Base-by-base conservation (phyloP, 2,329 filamentous ascomycete genomes). In the Penicillium corylophilum region DNA sequence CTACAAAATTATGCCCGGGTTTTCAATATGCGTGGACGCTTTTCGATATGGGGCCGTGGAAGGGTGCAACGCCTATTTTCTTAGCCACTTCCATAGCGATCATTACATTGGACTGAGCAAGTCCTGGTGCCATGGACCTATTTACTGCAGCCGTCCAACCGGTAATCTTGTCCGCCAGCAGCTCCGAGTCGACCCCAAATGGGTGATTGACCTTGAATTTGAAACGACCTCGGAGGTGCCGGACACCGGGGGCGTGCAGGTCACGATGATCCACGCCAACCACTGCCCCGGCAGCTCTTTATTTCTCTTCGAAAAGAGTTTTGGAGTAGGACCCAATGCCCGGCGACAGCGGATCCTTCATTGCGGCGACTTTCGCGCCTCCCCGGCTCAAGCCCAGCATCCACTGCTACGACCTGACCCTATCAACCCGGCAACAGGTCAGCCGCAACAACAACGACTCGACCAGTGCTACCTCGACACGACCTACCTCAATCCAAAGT, bases 51-150 rank as follows among this genome's bases (percentile, higher is more conserved):
- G 94, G 2, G 90, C 92, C 4, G 90, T 99, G 0, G 82, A 95
- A 66, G 92, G 90, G 0, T 96, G 92, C 69, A 87, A 89, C 48
- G 94, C 93, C 1, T 99, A 99, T 68, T 99, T 99, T 61, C 80
- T 99, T 10, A 96, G 92, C 63, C 94, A 99, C 68, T 99, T 97
- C 61, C 94, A 99, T 71, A 96, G 91, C 64, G 94, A 99, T 68
- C 94, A 99, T 68, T 99, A 99, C 64, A 85, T 96, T 29, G 94
- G 94, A 2, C 76, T 99, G 10, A 94, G 90, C 10, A 85, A 88
- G 7, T 90, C 81, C 28, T 99, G 94, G 94, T 84, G 79, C 35
- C 92, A 99, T 68, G 94, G 94, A 0, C 93, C 92, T 0, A 97
- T 99, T 44, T 99, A 96, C 66, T 97, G 94, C 76, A 97, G 93